Percentiles rank a stretch among this genome's conserved stretches.
phyloP scores from a whole-genome alignment of 2,329 filamentous ascomycete genomes.

The Xylaria sp. region DNA sequence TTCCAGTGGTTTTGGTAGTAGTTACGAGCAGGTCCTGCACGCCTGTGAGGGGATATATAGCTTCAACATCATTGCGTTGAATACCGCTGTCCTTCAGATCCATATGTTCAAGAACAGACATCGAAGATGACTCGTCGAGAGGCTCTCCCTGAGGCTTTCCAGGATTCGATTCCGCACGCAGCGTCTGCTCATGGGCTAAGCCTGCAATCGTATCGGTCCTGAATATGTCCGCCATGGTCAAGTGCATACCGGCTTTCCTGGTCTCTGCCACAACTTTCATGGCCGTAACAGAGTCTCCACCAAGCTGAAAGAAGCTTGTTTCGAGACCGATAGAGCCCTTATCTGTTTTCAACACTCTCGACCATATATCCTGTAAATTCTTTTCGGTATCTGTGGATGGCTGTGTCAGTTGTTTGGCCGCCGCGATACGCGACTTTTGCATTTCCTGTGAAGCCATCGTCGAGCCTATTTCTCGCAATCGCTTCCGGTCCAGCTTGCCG shows the following conservation, averaged over 20 bases:
- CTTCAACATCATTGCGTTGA: not conserved
- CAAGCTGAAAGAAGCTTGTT: conserved; percentile 14
- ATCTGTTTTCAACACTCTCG: conserved; percentile 15
- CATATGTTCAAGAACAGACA: not conserved
- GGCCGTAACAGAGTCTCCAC: conserved; percentile 24
- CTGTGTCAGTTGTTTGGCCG: not conserved
- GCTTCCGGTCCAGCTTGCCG: conserved; percentile 27
- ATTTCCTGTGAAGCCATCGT: conserved; percentile 2
- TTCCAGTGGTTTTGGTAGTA: not conserved
- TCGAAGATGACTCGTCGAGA: not conserved
- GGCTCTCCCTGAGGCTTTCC: not conserved
- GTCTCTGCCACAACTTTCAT: conserved; percentile 21
- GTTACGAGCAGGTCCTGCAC: conserved; percentile 10
- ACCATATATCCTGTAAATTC: conserved; percentile 15
- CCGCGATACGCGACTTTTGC: not conserved
- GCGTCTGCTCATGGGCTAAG: not conserved
- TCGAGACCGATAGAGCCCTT: not conserved
- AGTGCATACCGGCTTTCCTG: conserved; percentile 1
- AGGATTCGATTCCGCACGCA: not conserved
- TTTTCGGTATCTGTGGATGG: conserved; percentile 16
- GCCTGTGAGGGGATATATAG: conserved; percentile 9
- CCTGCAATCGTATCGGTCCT: conserved; percentile 7
- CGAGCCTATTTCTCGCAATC: conserved; percentile 22
- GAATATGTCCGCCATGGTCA: conserved; percentile 10
- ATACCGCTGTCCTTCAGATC: not conserved